Percentiles rank a stretch among this genome's conserved stretches.
Evolutionary conservation across 768 basidiomycete species (phyloP).

Genomic region (Suillus brevipes): DNA sequence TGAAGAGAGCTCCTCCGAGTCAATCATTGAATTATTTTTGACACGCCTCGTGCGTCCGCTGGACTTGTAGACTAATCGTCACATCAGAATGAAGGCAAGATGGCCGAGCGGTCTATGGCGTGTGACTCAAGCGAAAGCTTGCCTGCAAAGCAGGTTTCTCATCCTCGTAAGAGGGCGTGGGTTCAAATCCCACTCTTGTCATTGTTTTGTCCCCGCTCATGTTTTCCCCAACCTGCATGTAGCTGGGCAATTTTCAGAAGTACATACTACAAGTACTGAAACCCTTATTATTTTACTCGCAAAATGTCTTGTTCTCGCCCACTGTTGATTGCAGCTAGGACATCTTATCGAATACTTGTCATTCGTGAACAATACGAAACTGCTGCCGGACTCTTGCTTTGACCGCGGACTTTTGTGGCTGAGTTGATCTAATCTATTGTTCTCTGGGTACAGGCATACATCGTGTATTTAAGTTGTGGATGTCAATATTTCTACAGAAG

Average conservation of each 20-base stretch:
- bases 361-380: not conserved
- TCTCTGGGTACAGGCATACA: not conserved
- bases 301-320: not conserved
- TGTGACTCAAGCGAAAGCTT: slow-evolving; percentile 53
- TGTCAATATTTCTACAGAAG: not conserved
- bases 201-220: not conserved
- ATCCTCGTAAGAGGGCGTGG: slow-evolving; percentile 22
- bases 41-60: not conserved
- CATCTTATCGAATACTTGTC: not conserved
- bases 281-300: too few species aligned
- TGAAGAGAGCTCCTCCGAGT: too few species aligned
- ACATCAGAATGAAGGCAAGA: slow-evolving; percentile 36
- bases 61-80: not conserved
- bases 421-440: slow-evolving; percentile 7
- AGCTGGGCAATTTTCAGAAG: not conserved
- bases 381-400: slow-evolving; percentile 5
- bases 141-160: slow-evolving; percentile 19
- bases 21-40: too few species aligned
- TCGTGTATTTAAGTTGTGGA: slow-evolving; percentile 1
- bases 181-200: slow-evolving; percentile 29
- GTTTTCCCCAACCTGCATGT: too few species aligned
- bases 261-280: too few species aligned
- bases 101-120: slow-evolving; percentile 66
- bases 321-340: not conserved
- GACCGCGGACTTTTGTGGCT: slow-evolving; percentile 4